Percentiles rank a stretch among this genome's conserved stretches.
phyloP scores from a whole-genome alignment of 306 rosid species.

The Pyrus pyrifolia region DNA sequence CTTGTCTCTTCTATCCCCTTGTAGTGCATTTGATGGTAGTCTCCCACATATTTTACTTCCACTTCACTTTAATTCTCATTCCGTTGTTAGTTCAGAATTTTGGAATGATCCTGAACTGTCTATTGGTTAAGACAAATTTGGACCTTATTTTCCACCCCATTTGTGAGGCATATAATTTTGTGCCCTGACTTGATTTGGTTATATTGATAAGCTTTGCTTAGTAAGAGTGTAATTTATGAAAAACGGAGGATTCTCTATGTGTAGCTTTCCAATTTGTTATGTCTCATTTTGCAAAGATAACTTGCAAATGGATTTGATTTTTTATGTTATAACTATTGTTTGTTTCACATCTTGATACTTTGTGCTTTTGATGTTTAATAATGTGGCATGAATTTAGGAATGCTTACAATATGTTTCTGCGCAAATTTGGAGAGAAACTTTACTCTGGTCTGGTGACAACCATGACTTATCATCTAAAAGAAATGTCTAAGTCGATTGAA shows the following conservation, averaged over 20 bases:
- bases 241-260: not conserved
- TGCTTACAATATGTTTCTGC: constrained; percentile 94
- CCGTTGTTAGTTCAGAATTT: not conserved
- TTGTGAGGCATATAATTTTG: not conserved
- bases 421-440: constrained; percentile 89
- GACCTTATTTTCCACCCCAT: no score
- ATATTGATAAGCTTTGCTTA: not conserved
- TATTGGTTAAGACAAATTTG: no score
- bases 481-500: constrained; percentile 63
- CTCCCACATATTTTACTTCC: not conserved
- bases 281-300: not conserved
- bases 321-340: not conserved
- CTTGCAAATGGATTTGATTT: not conserved
- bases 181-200: not conserved
- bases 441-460: constrained; percentile 72
- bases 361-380: constrained; percentile 1
- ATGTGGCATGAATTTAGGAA: constrained; percentile 44
- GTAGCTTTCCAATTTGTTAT: not conserved
- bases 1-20: not conserved
- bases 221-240: not conserved
- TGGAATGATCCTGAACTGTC: no score
- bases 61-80: not conserved
- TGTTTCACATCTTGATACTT: not conserved
- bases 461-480: constrained; percentile 64
- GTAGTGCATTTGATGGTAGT: not conserved